Conservation (phyloP, 208 protist species). For the Acanthamoeba lenticulata region DNA sequence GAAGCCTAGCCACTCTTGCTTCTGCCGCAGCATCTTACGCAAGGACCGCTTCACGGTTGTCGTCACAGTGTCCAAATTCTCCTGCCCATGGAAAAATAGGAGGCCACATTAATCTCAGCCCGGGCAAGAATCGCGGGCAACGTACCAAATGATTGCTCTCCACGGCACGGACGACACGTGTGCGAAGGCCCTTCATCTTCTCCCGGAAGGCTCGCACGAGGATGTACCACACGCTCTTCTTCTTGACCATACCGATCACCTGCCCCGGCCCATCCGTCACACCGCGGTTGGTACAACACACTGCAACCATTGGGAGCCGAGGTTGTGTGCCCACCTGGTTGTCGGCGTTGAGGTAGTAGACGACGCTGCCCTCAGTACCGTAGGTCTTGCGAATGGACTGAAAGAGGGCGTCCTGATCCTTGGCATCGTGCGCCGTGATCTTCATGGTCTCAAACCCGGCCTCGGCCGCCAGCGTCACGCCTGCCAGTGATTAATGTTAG, state of each 20-base stretch:
- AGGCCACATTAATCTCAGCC: too few species aligned
- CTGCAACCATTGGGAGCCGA: too few species aligned
- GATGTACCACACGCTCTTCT: conserved; percentile 51
- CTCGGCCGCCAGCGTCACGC: neutral
- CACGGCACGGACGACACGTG: neutral
- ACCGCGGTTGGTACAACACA: too few species aligned
- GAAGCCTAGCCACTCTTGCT: neutral
- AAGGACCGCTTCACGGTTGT: neutral
- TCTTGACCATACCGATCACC: conserved; percentile 10
- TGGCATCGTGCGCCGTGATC: neutral
- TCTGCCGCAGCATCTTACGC: neutral
- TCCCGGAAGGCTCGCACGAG: neutral
- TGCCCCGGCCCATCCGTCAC: neutral
- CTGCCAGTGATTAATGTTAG: neutral
- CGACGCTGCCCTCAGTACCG: conserved; percentile 28
- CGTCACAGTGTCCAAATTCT: neutral
- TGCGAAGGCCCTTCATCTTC: neutral
- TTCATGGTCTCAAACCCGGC: neutral
- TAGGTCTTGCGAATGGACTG: neutral
- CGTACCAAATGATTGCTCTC: neutral
- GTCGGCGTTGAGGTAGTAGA: neutral
- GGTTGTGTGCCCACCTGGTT: neutral
- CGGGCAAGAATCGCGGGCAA: too few species aligned
- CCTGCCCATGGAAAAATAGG: neutral
- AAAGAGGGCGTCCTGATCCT: neutral